Percentiles rank a stretch among this genome's conserved stretches.
These are phyloP conservation scores for Rutstroemia sp. DNA, from an alignment of 2,329 filamentous ascomycete species.

Conservation along the genomic window DNA sequence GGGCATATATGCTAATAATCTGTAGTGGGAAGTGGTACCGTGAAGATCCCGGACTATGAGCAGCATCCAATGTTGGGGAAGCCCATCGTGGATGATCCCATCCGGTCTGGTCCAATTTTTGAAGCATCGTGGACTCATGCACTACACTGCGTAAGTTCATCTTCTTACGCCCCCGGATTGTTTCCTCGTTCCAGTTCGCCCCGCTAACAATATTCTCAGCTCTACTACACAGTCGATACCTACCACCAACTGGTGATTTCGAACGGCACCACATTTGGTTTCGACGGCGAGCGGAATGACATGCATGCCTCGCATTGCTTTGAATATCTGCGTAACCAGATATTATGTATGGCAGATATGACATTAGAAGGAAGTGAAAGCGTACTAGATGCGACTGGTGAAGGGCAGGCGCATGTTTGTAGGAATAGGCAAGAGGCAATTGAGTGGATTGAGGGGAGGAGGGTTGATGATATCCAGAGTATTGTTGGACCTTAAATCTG, in stretches of 20 bases:
- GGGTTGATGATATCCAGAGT: slow-evolving; percentile 29
- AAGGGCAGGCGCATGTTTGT: slow-evolving; percentile 29
- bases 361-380: slow-evolving; percentile 27
- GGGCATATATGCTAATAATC: neutral
- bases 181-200: neutral
- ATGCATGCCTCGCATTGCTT: slow-evolving; percentile 29
- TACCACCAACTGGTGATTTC: slow-evolving; percentile 29
- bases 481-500: slow-evolving; percentile 20
- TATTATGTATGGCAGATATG: slow-evolving; percentile 31
- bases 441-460: slow-evolving; percentile 28
- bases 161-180: no score
- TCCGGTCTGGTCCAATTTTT: slow-evolving; percentile 25
- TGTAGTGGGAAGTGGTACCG: slow-evolving; percentile 27
- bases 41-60: slow-evolving; percentile 26
- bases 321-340: slow-evolving; percentile 29
- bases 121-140: slow-evolving; percentile 32
- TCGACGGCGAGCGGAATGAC: slow-evolving; percentile 24
- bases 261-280: slow-evolving; percentile 22
- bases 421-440: slow-evolving; percentile 28
- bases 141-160: slow-evolving; percentile 25
- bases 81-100: slow-evolving; percentile 28
- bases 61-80: slow-evolving; percentile 28
- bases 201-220: slow-evolving; percentile 1
- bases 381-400: slow-evolving; percentile 21
- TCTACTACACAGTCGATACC: slow-evolving; percentile 29